A percentile compares a stretch with the other conserved stretches of the same genome.
These are phyloP conservation scores for Coffea canephora DNA, from an alignment of 257 asterid genomes.

Conservation along the genomic window DNA sequence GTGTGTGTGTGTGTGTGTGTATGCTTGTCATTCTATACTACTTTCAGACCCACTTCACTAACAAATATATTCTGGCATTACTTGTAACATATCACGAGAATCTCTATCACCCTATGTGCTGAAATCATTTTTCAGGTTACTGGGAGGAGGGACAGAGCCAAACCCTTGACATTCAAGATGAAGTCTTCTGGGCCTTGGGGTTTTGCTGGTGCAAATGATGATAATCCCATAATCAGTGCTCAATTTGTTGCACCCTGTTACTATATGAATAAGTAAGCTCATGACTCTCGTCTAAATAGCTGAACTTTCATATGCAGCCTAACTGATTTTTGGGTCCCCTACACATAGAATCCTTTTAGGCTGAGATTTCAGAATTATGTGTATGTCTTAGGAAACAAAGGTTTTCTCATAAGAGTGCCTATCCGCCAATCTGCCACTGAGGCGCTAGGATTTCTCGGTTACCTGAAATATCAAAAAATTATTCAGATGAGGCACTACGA, in stretches of 20 bases:
- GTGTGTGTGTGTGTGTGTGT: too few species aligned
- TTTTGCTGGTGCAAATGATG: constrained; percentile 81
- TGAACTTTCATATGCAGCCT: not conserved
- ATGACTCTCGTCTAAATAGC: not conserved
- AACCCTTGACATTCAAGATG: constrained; percentile 92
- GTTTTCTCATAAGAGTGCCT: not conserved
- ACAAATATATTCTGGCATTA: not conserved
- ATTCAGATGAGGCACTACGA: not conserved
- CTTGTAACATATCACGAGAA: not conserved
- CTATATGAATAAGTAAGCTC: constrained; percentile 75
- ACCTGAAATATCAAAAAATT: not conserved
- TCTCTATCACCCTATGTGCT: not conserved
- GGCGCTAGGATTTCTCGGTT: not conserved
- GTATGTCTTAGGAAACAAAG: not conserved
- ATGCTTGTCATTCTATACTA: not conserved
- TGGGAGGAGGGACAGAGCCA: constrained; percentile 96
- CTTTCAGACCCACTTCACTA: not conserved
- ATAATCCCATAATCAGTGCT: constrained; percentile 76
- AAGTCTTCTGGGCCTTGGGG: constrained; percentile 87
- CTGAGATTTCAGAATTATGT: not conserved
- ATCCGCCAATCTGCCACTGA: not conserved
- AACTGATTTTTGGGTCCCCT: not conserved
- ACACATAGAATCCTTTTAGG: not conserved
- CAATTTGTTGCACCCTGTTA: constrained; percentile 93
- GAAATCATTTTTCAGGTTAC: constrained; percentile 57